Evolutionary conservation across 2,329 filamentous ascomycete genomes (phyloP), one percentile per base, ranked within the genome.

Genomic region (Tolypocladium pustulatum): DNA sequence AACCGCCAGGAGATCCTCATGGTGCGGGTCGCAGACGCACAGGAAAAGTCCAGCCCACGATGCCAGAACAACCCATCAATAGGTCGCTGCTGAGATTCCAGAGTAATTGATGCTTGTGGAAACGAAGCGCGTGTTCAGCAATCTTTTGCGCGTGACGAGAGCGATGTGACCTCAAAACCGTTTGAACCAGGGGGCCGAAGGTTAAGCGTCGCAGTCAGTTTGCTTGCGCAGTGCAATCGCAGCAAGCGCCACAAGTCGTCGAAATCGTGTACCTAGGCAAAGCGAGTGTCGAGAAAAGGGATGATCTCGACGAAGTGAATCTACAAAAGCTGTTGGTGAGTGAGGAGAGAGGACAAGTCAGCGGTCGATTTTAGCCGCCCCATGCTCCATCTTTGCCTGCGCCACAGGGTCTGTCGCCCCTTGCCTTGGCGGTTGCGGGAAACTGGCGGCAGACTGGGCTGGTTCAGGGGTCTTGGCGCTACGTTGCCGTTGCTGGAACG

Each of bases 1-100:
- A 72, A 51, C 36, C 63, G 62, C 68, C 67, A 72, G 54, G 66
- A 66, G 59, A 72, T 60, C 46, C 61, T 67, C 72, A 73, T 70
- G 57, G 34, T 67, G 55, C 54, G 22, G 34, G 25, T 51, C 37
- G 40, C 41, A 53, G n/a, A 46, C 32, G 56, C 43, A 40, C 30
- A 27, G 36, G 25, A 57, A 7, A n/a, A 52, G 2, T 10, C 9
- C 53, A 27, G 22, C 30, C 27, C 25, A 13, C 17, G 6, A 13
- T n/a, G 4, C 6, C 53, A n/a, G 30, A 6, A 20, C 9, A 30
- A 22, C 49, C 4, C 49, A 52, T 52, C 1, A 34, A 52, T 34
- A 22, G 4, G 0, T 32, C 20, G 20, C 30, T 10, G 8, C 20
- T 34, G 17, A n/a, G 22, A 4, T 17, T 27, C 27, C 15, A 2